phyloP scores from a whole-genome alignment of 169 alveolate genomes.

The Pseudocohnilembus persalinus region DNA sequence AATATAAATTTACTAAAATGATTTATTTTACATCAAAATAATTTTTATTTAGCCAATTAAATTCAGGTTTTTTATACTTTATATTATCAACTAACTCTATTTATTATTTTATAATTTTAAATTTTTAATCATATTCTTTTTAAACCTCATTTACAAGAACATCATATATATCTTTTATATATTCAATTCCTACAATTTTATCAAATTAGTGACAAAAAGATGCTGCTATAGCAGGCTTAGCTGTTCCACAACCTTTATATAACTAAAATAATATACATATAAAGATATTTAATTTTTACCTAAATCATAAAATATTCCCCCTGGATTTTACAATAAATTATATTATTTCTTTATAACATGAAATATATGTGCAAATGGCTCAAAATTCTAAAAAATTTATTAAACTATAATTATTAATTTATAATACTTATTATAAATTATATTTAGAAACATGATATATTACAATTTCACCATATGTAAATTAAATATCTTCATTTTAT shows the following conservation, averaged over 20 bases:
- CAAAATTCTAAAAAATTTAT: background rate
- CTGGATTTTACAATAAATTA: background rate
- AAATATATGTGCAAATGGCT: background rate
- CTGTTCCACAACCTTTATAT: background rate
- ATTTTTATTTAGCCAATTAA: no score
- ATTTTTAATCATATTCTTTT: no score
- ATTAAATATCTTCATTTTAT: background rate
- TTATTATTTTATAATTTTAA: no score
- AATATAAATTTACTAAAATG: background rate
- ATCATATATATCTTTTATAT: background rate
- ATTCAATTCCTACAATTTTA: background rate
- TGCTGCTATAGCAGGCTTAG: background rate
- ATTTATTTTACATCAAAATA: background rate
- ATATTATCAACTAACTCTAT: background rate
- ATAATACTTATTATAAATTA: no score
- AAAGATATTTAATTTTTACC: no score
- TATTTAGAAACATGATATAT: no score
- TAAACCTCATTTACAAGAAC: background rate
- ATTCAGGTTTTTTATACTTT: background rate
- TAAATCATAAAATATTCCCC: background rate
- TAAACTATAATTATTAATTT: no score
- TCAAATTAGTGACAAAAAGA: background rate
- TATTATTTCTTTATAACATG: no score
- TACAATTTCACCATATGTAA: background rate
- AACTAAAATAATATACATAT: no score